Evolutionary conservation across 306 rosid species (phyloP), one percentile per base, ranked within the genome.

Genomic region (Alnus glutinosa): DNA sequence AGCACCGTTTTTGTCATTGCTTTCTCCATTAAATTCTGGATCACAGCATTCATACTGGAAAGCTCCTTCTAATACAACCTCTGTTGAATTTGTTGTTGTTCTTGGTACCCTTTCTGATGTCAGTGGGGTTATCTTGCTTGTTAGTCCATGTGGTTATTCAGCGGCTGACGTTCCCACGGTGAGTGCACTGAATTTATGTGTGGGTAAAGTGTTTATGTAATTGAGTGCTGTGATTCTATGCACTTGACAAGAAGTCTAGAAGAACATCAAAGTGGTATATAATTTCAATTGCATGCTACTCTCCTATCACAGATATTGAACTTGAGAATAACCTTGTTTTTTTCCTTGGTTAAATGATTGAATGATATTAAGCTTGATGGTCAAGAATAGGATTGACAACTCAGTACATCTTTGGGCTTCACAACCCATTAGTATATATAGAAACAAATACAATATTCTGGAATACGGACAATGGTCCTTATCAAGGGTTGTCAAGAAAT

Each of bases 81-180:
- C 86, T 75, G 90, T 90, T 76, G 99, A 96, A 84, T 91, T 96
- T 78, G 86, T 82, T 82, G 79, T 96, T 77, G 96, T 86, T 78
- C 97, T 96, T 55, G 88, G 87, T 79, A 84, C 85, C 84, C 81
- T 90, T 87, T 93, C 98, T 82, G 96, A 93, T 86, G 99, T 93
- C 85, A 90, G 89, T 76, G 98, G 99, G 80, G 96, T 93, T 81
- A 77, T 85, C 83, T 83, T 93, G 86, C 82, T 93, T 77, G 88
- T 96, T 69, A 93, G 99, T 84, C 90, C 97, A 4, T 93, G 99
- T 82, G 99, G 99, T 81, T 96, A 96, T 85, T 89, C 99, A n/a
- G 83, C 80, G 80, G 85, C 88, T 75, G 98, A 96, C 83, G 85
- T 86, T 85, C 99, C 99, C 74, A 86, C 76, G 36, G 99, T 93